Evolutionary conservation across 164 flowering plant species (phyloP).

Genomic region (Malania oleifera): DNA sequence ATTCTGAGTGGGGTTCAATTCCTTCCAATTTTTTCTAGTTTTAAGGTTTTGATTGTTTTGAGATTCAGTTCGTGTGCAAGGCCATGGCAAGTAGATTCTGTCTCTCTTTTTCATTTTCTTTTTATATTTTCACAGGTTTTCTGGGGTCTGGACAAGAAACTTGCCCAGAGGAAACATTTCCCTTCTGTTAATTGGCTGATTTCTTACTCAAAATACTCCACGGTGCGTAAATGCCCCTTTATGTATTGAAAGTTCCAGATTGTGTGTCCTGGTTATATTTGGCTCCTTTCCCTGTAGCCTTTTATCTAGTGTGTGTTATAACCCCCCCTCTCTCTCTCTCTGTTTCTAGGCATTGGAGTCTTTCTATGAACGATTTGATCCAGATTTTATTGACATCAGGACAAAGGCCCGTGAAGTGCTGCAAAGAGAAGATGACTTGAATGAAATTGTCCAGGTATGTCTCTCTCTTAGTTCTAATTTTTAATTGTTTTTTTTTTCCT

Average conservation of each 20-base stretch:
- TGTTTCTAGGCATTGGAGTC: conserved; percentile 81
- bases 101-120: background rate
- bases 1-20: too few species aligned
- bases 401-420: conserved; percentile 98
- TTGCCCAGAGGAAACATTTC: conserved; percentile 99
- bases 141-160: conserved; percentile 99
- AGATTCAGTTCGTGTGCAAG: background rate
- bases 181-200: conserved; percentile 99
- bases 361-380: conserved; percentile 89
- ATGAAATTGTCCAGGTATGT: conserved; percentile 96
- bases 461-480: conserved; percentile 1
- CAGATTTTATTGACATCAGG: conserved; percentile 89
- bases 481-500: background rate
- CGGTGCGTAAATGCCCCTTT: too few species aligned
- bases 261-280: background rate
- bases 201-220: conserved; percentile 92
- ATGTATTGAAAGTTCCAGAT: background rate
- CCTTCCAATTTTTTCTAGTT: too few species aligned
- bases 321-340: conserved; percentile 1
- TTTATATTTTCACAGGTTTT: conserved; percentile 59
- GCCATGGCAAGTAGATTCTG: background rate
- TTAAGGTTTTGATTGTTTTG: background rate
- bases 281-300: background rate
- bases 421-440: conserved; percentile 96
- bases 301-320: background rate